A percentile compares a stretch with the other conserved stretches of the same genome.
phyloP scores from a whole-genome alignment of 2,329 filamentous ascomycete genomes.

The Zymoseptoria passerinii region DNA sequence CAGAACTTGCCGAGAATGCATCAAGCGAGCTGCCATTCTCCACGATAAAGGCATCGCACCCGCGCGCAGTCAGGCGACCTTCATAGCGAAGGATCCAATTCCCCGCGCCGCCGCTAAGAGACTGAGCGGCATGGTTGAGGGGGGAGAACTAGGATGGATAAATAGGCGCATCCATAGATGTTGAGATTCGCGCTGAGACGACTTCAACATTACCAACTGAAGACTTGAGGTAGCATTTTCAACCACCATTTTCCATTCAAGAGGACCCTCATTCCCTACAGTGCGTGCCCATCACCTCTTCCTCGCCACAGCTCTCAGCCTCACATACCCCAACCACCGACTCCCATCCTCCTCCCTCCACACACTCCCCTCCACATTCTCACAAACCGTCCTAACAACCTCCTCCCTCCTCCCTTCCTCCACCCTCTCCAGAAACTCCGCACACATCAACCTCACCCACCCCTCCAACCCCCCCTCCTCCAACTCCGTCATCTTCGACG shows the following conservation, averaged over 20 bases:
- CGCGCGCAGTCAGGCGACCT: neutral
- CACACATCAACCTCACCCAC: conserved; percentile 58
- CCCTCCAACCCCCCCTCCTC: conserved; percentile 48
- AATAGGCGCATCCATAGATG: neutral
- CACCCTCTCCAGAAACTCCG: conserved; percentile 47
- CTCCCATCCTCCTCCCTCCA: conserved; percentile 49
- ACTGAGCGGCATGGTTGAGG: neutral
- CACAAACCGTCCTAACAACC: conserved; percentile 46
- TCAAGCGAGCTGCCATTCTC: too few relatives aligned
- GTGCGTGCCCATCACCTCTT: conserved; percentile 13
- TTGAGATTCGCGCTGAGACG: neutral
- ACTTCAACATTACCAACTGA: neutral
- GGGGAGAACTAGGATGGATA: neutral
- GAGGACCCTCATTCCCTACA: too few relatives aligned
- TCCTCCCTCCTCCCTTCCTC: conserved; percentile 43
- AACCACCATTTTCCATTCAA: too few relatives aligned
- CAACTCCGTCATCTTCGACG: conserved; percentile 44
- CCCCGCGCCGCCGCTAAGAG: neutral
- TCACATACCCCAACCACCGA: conserved; percentile 41
- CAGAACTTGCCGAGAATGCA: neutral
- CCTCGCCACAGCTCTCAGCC: conserved; percentile 36
- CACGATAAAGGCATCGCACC: too few relatives aligned
- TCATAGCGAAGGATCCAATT: neutral
- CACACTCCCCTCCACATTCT: conserved; percentile 49
- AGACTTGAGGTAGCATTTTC: neutral